These are phyloP conservation scores for Ophiorrhiza pumila DNA, from an alignment of 257 asterid species.

Conservation along the genomic window DNA sequence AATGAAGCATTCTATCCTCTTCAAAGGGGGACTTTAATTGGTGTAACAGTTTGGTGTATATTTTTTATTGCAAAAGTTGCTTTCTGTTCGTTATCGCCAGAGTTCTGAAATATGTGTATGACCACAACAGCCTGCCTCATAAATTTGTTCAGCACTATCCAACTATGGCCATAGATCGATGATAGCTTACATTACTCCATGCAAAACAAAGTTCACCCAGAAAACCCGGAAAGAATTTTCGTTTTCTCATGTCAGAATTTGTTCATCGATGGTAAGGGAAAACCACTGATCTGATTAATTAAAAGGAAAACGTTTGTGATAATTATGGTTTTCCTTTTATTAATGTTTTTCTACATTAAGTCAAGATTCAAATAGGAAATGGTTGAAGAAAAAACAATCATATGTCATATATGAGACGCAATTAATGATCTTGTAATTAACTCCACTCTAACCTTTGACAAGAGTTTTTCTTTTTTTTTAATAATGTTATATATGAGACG, in stretches of 20 bases:
- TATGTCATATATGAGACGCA: too few species aligned
- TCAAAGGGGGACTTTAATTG: slow-evolving; percentile 12
- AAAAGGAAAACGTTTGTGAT: not conserved
- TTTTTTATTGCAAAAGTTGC: slow-evolving; percentile 15
- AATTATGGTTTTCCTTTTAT: not conserved
- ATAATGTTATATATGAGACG: too few species aligned
- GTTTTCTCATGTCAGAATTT: not conserved
- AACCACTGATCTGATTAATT: too few species aligned
- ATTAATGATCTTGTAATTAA: too few species aligned
- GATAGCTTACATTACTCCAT: not conserved
- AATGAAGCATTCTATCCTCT: slow-evolving; percentile 3
- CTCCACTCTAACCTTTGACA: too few species aligned
- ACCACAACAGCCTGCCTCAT: not conserved
- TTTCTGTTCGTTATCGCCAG: slow-evolving; percentile 9
- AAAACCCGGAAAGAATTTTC: not conserved
- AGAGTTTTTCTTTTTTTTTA: too few species aligned
- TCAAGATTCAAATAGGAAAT: not conserved
- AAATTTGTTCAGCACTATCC: not conserved
- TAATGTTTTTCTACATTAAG: not conserved
- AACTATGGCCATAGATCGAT: not conserved
- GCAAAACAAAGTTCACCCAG: not conserved
- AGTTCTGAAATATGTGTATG: not conserved
- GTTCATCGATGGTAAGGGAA: not conserved
- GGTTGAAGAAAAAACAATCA: too few species aligned
- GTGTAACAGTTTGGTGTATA: slow-evolving; percentile 12